A percentile compares a stretch with the other conserved stretches of the same genome.
phyloP scores from a whole-genome alignment of 176 grass and related monocot species.

The Carex cristatella region DNA sequence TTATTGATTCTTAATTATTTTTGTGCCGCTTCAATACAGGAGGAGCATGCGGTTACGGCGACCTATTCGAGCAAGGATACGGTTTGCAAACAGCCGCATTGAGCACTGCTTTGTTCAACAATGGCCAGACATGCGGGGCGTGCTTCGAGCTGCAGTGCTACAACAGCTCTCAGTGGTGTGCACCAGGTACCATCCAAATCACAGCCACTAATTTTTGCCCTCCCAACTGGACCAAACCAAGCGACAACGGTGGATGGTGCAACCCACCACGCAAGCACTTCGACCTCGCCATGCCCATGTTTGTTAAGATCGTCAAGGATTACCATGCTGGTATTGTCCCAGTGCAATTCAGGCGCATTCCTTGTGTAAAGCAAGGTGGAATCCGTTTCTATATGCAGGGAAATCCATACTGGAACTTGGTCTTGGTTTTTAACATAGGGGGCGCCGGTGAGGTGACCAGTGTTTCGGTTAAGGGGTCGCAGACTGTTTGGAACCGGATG shows the following conservation, averaged over 20 bases:
- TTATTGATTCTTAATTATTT: not conserved
- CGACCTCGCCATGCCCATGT: conserved; percentile 35
- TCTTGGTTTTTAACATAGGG: conserved; percentile 36
- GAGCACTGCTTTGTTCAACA: conserved; percentile 35
- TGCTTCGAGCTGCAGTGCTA: conserved; percentile 36
- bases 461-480: conserved; percentile 26
- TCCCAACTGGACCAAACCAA: conserved; percentile 16
- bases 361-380: conserved; percentile 25
- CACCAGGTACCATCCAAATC: conserved; percentile 1
- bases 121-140: conserved; percentile 29
- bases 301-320: conserved; percentile 16
- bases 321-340: conserved; percentile 33
- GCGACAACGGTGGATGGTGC: conserved; percentile 24
- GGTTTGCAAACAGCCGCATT: conserved; percentile 33
- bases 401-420: conserved; percentile 29
- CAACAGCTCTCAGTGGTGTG: conserved; percentile 21
- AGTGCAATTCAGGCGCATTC: conserved; percentile 21
- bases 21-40: not conserved
- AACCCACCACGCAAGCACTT: conserved; percentile 31
- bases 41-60: conserved; percentile 32
- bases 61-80: conserved; percentile 29
- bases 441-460: conserved; percentile 21
- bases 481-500: conserved; percentile 28
- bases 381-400: conserved; percentile 31
- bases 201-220: conserved; percentile 34